These are phyloP conservation scores for Roridomyces roridus DNA, from an alignment of 768 basidiomycete genomes.

Conservation along the genomic window DNA sequence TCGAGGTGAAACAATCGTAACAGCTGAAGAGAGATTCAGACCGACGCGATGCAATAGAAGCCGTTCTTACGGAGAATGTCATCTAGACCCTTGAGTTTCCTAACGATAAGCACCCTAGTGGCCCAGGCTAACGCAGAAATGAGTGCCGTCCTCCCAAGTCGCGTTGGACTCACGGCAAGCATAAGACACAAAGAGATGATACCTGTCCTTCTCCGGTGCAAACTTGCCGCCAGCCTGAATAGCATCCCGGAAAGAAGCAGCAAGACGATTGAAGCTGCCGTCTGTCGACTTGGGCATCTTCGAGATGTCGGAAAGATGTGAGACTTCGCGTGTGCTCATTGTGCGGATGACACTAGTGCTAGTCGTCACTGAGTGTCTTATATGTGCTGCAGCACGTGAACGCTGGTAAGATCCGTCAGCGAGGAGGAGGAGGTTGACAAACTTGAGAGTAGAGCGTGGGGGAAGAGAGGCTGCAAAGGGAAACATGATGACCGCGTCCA, in stretches of 20 bases:
- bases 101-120: conserved; percentile 84
- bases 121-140: conserved; percentile 78
- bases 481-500: too few species aligned
- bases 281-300: conserved; percentile 49
- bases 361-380: not conserved
- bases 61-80: conserved; percentile 71
- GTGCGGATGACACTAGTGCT: not conserved
- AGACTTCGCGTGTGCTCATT: conserved; percentile 9
- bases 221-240: conserved; percentile 59
- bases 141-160: not conserved
- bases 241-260: conserved; percentile 51
- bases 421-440: too few species aligned
- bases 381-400: too few species aligned
- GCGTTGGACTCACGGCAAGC: conserved; percentile 57
- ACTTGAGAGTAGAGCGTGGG: too few species aligned
- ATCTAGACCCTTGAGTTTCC: conserved; percentile 93
- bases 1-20: conserved; percentile 83
- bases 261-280: conserved; percentile 60
- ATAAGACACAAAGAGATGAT: conserved; percentile 72
- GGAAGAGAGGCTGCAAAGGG: too few species aligned
- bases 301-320: conserved; percentile 46
- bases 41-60: not conserved
- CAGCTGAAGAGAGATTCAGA: conserved; percentile 47
- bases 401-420: too few species aligned
- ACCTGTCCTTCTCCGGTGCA: conserved; percentile 70